Evolutionary conservation across 371 early-diverging fungal genomes (phyloP), one percentile per base, ranked within the genome.

Genomic region (Funneliformis caledonium): DNA sequence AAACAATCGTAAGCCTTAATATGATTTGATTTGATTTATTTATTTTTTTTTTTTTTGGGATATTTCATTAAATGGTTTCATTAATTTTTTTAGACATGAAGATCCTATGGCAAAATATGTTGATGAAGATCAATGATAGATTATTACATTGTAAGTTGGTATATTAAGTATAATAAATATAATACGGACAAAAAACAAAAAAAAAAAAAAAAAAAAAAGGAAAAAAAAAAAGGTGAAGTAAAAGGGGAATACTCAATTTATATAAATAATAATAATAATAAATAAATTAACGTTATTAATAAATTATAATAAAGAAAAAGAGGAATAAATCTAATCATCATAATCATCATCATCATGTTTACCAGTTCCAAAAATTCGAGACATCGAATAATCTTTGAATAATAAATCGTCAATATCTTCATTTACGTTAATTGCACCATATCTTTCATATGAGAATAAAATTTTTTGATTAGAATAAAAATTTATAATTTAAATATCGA

Each of bases 51-150:
- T 16, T 26, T 11, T n/a, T 16, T 33, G 7, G 9, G 37, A 47
- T 22, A 9, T 4, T 67, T 67, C 12, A 31, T 52, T 68, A 6
- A 52, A 16, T 52, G 12, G 19, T 37, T 76, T 43, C 7, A 37
- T 33, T 60, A 19, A 37, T 16, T 67, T 43, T 31, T 77, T 31
- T 48, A 78, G 78, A 12, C 22, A 78, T 69, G 78, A 78, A n/a
- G 78, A 78, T 69, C 78, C 78, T 14, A 78, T 78, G 78, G 69
- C 69, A n/a, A 78, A 78, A 56, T 78, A 78, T 56, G 33, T 78
- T 45, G 78, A 78, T 50, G 31, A 78, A 22, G 69, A 78, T 19
- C 19, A 56, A 19, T 56, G 7, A 56, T 56, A 56, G 37, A 56
- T 47, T 9, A 47, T 56, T 19, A 56, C 19, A 56, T 56, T 56